Conservation (phyloP, 2,329 filamentous ascomycete genomes). For the Apiospora phragmitis region DNA sequence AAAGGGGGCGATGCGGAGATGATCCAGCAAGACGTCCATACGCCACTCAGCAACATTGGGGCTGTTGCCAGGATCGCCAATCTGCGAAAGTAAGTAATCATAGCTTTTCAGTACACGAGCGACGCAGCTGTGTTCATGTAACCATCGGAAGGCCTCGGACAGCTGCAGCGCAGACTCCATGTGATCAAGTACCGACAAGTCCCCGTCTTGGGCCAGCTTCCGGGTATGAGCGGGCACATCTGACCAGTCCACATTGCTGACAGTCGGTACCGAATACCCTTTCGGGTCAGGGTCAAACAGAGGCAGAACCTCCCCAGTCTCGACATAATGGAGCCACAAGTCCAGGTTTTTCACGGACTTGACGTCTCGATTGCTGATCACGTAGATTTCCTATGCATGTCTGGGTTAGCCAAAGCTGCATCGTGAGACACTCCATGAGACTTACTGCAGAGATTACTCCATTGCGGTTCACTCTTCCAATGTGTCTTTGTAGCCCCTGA, state of each 20-base stretch:
- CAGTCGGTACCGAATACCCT: slow-evolving; percentile 32
- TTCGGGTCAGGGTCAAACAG: slow-evolving; percentile 36
- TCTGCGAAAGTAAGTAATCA: neutral
- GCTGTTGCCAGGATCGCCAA: too few relatives aligned
- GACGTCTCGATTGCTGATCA: slow-evolving; percentile 42
- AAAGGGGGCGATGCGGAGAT: neutral
- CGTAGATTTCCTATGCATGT: slow-evolving; percentile 37
- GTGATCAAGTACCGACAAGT: neutral
- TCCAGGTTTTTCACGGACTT: slow-evolving; percentile 37
- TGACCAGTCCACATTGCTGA: slow-evolving; percentile 28
- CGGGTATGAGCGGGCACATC: neutral
- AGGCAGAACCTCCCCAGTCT: slow-evolving; percentile 37
- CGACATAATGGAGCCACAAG: slow-evolving; percentile 40
- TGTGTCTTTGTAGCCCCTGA: slow-evolving; percentile 34
- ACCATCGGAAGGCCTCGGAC: neutral
- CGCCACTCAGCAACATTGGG: neutral
- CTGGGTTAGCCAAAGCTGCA: neutral
- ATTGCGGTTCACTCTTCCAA: slow-evolving; percentile 37
- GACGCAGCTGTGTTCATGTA: neutral
- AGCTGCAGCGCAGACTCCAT: neutral
- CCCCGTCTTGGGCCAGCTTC: neutral
- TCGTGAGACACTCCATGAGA: neutral
- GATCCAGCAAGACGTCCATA: neutral
- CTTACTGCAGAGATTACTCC: slow-evolving; percentile 39
- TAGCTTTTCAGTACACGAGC: neutral